Conservation (phyloP, 345 rosid species). For the Dipteronia dyeriana region DNA sequence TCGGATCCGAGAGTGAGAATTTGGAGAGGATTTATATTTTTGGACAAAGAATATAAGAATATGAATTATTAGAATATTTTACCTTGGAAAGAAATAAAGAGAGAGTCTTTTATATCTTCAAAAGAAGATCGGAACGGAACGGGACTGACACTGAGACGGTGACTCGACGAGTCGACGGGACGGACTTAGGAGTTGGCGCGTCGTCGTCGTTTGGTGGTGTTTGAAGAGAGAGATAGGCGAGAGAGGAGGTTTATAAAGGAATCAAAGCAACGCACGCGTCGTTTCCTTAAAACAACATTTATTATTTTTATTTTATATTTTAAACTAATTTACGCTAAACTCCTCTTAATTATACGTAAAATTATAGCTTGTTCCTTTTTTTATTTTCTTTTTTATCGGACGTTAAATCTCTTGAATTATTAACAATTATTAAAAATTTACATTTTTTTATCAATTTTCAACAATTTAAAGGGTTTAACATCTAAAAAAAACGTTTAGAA, state of each 20-base stretch:
- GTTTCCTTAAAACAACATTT: conserved; percentile 21
- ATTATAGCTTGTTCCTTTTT: too few relatives aligned
- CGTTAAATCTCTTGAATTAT: too few relatives aligned
- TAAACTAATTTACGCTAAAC: too few relatives aligned
- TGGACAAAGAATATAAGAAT: not conserved
- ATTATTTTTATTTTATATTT: too few relatives aligned
- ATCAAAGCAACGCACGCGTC: conserved; percentile 25
- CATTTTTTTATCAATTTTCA: too few relatives aligned
- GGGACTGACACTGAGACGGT: not conserved
- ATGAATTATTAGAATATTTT: not conserved
- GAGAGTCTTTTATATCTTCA: not conserved
- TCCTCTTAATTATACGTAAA: too few relatives aligned
- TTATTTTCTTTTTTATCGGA: too few relatives aligned
- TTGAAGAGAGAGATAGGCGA: not conserved
- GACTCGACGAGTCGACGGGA: conserved; percentile 20
- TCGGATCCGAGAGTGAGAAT: not conserved
- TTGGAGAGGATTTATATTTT: not conserved
- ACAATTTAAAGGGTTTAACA: too few relatives aligned
- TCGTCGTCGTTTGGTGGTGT: conserved; percentile 23
- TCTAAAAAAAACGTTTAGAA: too few relatives aligned
- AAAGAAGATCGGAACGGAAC: not conserved
- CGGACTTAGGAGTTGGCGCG: conserved; percentile 36
- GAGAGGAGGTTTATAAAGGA: conserved; percentile 30
- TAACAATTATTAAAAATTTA: too few relatives aligned
- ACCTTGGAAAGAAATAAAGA: not conserved